Percentiles rank a stretch among this genome's conserved stretches.
Conservation (phyloP, 2,329 filamentous ascomycete species). For the Xylaria sp. region DNA sequence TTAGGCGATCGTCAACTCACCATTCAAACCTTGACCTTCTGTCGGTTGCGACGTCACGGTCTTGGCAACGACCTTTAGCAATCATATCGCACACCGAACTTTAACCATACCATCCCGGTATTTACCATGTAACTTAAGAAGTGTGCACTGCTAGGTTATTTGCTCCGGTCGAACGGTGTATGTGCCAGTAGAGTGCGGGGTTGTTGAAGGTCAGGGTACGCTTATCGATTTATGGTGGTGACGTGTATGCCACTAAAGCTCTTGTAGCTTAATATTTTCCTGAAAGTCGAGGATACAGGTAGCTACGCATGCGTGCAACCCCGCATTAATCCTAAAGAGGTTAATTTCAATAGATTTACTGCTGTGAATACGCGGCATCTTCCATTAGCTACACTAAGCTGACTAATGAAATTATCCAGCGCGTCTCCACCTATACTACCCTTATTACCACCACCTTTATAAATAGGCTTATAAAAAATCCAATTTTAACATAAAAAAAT, state of each 20-base stretch:
- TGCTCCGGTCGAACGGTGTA: background rate
- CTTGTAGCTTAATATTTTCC: background rate
- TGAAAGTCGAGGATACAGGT: background rate
- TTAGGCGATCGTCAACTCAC: constrained; percentile 8
- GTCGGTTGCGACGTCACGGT: constrained; percentile 7
- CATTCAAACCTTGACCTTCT: background rate
- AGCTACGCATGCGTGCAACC: background rate
- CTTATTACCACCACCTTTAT: too few species aligned
- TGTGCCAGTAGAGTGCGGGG: constrained; percentile 1
- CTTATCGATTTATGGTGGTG: constrained; percentile 4
- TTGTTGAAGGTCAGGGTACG: constrained; percentile 18
- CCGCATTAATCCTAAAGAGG: background rate
- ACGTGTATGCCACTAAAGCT: constrained; percentile 20
- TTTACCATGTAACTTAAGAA: constrained; percentile 2
- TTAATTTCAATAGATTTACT: background rate
- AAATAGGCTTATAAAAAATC: too few species aligned
- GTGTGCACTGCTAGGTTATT: background rate
- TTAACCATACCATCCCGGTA: background rate
- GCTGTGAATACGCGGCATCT: background rate
- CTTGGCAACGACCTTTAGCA: constrained; percentile 10
- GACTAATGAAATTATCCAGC: too few species aligned
- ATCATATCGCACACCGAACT: constrained; percentile 15
- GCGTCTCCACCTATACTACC: too few species aligned
- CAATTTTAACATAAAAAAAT: too few species aligned
- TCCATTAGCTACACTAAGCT: too few species aligned